These are phyloP conservation scores for Ustilago xerochloae DNA, from an alignment of 1,284 basidiomycete genomes.

Conservation along the genomic window DNA sequence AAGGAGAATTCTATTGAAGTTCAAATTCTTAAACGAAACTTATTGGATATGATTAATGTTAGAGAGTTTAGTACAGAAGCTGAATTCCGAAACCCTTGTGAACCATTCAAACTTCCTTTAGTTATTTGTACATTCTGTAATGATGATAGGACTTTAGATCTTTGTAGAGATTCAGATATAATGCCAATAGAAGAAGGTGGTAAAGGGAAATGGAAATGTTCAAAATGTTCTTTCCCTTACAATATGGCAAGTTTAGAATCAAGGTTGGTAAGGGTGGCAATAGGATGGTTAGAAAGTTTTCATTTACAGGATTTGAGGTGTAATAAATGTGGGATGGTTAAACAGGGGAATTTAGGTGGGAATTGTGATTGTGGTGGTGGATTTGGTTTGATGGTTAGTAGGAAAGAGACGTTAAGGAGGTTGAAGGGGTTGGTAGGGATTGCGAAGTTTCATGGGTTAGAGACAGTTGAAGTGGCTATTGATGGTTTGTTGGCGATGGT, in stretches of 20 bases:
- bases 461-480: conserved; percentile 8
- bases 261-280: conserved; percentile 81
- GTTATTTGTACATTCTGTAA: conserved; percentile 93
- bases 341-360: conserved; percentile 83
- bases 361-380: conserved; percentile 85
- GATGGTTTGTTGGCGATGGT: conserved; percentile 27
- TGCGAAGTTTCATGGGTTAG: conserved; percentile 50
- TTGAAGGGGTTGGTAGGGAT: conserved; percentile 47
- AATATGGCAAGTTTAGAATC: conserved; percentile 87
- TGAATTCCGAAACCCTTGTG: conserved; percentile 84
- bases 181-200: conserved; percentile 71
- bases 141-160: conserved; percentile 87
- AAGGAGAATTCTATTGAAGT: conserved; percentile 85
- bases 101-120: conserved; percentile 85
- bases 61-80: conserved; percentile 76
- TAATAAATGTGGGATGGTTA: conserved; percentile 86
- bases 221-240: conserved; percentile 83
- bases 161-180: conserved; percentile 91
- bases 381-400: conserved; percentile 54
- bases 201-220: conserved; percentile 65
- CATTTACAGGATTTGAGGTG: conserved; percentile 86
- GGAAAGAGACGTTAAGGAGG: conserved; percentile 55
- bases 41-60: conserved; percentile 87
- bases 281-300: conserved; percentile 79
- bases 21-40: conserved; percentile 85